Evolutionary conservation across 2,329 filamentous ascomycete species (phyloP).

Genomic region (Pestalotiopsis sp.): DNA sequence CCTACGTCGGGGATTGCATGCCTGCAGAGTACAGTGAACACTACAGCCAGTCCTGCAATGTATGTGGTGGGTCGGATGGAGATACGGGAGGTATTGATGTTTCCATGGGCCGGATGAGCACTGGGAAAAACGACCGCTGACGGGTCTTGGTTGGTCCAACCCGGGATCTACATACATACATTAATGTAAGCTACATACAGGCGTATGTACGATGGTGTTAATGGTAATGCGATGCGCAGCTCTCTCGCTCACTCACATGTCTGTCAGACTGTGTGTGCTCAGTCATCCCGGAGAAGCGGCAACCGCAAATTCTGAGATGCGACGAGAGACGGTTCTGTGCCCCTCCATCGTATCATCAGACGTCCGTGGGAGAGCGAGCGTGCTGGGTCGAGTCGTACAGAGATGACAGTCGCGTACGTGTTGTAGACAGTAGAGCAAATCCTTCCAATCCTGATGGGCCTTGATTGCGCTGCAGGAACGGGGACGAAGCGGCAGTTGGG

Average conservation of each 20-base stretch:
- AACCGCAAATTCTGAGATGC: background rate
- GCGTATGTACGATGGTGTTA: no score
- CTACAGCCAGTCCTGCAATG: background rate
- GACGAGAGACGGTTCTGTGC: background rate
- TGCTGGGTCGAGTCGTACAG: background rate
- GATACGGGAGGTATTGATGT: no score
- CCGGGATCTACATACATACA: background rate
- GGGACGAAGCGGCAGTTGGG: conserved; percentile 2
- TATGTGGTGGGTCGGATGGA: background rate
- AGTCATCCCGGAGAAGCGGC: background rate
- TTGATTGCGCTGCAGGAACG: conserved; percentile 8
- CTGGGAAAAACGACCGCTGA: background rate
- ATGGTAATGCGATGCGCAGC: background rate
- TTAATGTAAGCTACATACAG: no score
- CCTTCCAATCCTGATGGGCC: conserved; percentile 1
- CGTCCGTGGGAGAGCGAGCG: background rate
- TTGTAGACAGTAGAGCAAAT: background rate
- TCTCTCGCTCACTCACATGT: background rate
- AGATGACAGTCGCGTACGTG: conserved; percentile 3
- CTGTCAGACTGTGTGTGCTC: background rate
- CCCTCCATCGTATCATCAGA: background rate
- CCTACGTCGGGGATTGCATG: conserved; percentile 7
- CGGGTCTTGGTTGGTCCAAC: background rate
- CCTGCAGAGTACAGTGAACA: background rate
- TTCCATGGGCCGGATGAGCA: background rate